phyloP scores from a whole-genome alignment of 2,329 filamentous ascomycete genomes.

The Exophiala mesophila region DNA sequence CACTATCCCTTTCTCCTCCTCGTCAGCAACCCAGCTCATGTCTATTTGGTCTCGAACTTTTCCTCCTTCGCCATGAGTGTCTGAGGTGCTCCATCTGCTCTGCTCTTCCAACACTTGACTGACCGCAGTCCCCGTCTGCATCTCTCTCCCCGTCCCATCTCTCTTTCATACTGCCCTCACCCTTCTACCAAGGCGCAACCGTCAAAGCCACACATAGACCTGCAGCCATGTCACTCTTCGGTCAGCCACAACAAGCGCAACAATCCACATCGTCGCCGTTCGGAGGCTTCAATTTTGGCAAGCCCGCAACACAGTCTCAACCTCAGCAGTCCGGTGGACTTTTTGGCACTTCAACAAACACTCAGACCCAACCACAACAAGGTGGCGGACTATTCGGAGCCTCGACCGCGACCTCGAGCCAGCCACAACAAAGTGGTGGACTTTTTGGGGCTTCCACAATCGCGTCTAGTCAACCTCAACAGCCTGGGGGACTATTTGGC shows the following conservation, averaged over 20 bases:
- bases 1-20: too few relatives aligned
- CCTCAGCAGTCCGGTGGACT: conserved; percentile 23
- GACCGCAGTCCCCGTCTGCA: too few relatives aligned
- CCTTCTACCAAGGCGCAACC: too few relatives aligned
- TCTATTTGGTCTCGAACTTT: too few relatives aligned
- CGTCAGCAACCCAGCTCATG: too few relatives aligned
- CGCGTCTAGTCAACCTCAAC: neutral
- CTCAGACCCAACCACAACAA: conserved; percentile 26
- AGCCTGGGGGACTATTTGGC: conserved; percentile 29
- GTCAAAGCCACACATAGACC: too few relatives aligned
- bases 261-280: conserved; percentile 15
- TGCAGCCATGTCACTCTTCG: conserved; percentile 16
- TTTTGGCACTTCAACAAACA: conserved; percentile 25
- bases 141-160: too few relatives aligned
- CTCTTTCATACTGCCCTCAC: too few relatives aligned
- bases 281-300: conserved; percentile 11
- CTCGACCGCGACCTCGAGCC: conserved; percentile 14
- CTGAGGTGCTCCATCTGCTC: too few relatives aligned
- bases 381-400: conserved; percentile 30
- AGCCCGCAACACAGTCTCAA: conserved; percentile 21
- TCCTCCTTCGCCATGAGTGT: too few relatives aligned
- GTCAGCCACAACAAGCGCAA: conserved; percentile 15
- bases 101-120: too few relatives aligned
- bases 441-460: conserved; percentile 26
- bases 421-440: conserved; percentile 30